Evolutionary conservation across 2,329 filamentous ascomycete species (phyloP), one percentile per base, ranked within the genome.

Genomic region (Mollisia scopiformis): DNA sequence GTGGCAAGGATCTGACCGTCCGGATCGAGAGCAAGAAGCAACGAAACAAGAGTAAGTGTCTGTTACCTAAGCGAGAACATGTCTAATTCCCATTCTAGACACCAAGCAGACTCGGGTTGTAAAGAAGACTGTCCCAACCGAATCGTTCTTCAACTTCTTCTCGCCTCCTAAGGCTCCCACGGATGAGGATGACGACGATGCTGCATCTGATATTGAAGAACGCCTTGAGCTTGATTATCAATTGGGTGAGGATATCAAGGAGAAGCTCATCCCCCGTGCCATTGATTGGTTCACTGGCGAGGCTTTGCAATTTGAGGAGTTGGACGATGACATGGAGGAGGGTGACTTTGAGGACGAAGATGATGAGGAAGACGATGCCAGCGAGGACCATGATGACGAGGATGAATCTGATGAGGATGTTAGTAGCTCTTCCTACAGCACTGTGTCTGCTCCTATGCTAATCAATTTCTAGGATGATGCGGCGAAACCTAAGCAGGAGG

Each of bases 271-370:
- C 70, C 95, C 95, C 67, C 93, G 94, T 70, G 95, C 96, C 60
- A 95, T 99, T 72, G 95, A 99, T 80, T 99, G 95, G 95, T 99
- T 99, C 78, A 99, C 95, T 56, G 95, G 95, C 61, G 95, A 99
- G 81, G 95, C 95, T 69, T 88, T 99, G 66, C 93, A 95, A 71
- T 99, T 92, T 71, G 95, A 99, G 83, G 94, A 97, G 76, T 79
- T 97, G 63, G 90, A 94, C 39, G 86, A 96, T 57, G 93, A 94
- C 64, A 82, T 93, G 66, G 90, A 93, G 58, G 90, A 89, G 71
- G 91, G 89, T 65, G 91, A 92, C 66, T 92, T 91, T 68, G 90
- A 94, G 62, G 93, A 96, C 55, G 93, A 97, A 28, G 78, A 80
- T 54, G 94, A 97, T 55, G 93, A 97, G 61, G 93, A 96, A 58